A percentile compares a stretch with the other conserved stretches of the same genome.
These are phyloP conservation scores for Thuidium tamariscinum DNA, from an alignment of 225 moss, liverwort and hornwort genomes.

Conservation along the genomic window DNA sequence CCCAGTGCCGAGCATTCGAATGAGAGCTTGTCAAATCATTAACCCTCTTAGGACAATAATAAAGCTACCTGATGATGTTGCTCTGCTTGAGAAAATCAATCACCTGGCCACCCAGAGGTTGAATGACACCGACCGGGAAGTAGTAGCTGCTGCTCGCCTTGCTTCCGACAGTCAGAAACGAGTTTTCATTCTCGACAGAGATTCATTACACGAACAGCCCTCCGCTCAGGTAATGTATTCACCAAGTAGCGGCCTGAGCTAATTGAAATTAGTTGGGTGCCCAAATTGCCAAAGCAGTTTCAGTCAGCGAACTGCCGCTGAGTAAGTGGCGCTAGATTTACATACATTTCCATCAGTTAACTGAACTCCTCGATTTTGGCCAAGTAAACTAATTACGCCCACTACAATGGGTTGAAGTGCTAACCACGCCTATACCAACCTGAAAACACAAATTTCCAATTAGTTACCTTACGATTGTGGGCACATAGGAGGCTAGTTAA, in stretches of 20 bases:
- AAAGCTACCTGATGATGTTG: slow-evolving; percentile 78
- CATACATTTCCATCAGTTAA: neutral
- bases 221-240: slow-evolving; percentile 43
- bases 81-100: slow-evolving; percentile 78
- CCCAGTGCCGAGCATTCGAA: slow-evolving; percentile 91
- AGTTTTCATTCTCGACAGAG: slow-evolving; percentile 64
- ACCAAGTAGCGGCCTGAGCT: neutral
- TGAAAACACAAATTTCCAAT: neutral
- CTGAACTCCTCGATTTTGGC: neutral
- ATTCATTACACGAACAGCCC: slow-evolving; percentile 44
- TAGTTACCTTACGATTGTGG: neutral
- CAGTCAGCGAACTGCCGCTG: neutral
- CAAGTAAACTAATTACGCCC: neutral
- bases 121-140: slow-evolving; percentile 76
- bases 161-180: slow-evolving; percentile 71
- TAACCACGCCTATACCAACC: neutral
- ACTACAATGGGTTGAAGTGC: neutral
- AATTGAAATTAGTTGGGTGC: neutral
- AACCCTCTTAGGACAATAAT: slow-evolving; percentile 72
- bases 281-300: neutral
- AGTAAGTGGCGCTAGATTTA: neutral
- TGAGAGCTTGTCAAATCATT: slow-evolving; percentile 74
- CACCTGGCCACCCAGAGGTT: slow-evolving; percentile 84
- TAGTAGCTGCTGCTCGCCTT: slow-evolving; percentile 73
- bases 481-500: neutral